Percentiles rank a stretch among this genome's conserved stretches.
Conservation (phyloP, 2,329 filamentous ascomycete genomes). For the Fusarium setosum region DNA sequence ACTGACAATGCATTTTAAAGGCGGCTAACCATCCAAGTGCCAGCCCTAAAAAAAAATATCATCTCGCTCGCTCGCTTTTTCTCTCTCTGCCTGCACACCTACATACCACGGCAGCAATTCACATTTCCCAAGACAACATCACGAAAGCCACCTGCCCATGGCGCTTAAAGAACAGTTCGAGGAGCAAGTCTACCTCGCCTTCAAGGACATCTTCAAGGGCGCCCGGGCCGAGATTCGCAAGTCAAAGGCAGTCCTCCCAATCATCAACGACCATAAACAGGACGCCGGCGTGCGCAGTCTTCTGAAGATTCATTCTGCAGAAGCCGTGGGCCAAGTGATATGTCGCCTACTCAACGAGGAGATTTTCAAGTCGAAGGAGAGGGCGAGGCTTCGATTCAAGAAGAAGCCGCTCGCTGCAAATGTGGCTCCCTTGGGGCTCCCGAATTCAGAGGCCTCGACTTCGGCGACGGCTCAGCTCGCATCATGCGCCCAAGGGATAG, state of each 20-base stretch:
- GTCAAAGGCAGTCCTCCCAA: neutral
- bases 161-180: neutral
- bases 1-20: neutral
- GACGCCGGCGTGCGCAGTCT: neutral
- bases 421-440: too few species aligned
- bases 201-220: neutral
- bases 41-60: neutral
- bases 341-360: neutral
- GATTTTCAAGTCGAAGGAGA: neutral
- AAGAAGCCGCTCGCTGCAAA: neutral
- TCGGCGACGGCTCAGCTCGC: neutral
- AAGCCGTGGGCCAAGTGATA: rapidly evolving
- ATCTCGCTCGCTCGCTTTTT: too few species aligned
- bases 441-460: too few species aligned
- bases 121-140: too few species aligned
- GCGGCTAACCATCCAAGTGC: neutral
- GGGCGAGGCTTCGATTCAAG: neutral
- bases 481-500: too few species aligned
- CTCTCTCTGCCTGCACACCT: too few species aligned
- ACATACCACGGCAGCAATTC: too few species aligned
- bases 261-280: neutral
- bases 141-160: neutral
- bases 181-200: neutral
- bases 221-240: rapidly evolving
- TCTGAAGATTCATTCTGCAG: neutral